Evolutionary conservation across 176 grass and related monocot genomes (phyloP), one percentile per base, ranked within the genome.

Genomic region (Triticum monococcum): DNA sequence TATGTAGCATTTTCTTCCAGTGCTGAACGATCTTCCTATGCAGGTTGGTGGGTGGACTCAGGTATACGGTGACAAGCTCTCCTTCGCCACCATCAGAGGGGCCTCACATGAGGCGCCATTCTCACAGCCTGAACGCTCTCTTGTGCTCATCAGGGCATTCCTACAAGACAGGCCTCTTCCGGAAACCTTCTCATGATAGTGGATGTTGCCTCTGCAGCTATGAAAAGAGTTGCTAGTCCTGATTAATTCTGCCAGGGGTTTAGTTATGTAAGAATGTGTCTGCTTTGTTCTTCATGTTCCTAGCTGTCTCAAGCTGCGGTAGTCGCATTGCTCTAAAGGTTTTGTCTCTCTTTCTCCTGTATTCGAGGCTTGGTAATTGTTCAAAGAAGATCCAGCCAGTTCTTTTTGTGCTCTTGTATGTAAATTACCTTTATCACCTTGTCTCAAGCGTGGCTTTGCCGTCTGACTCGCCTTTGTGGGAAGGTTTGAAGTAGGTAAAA

Each of bases 31-130:
- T 72, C 30, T 12, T 2, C 9, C 14, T 43, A 50, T 83, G 22
- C 77, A 99, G 97, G 97, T 99, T 77, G 97, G 97, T 26, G 97
- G 97, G 37, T 99, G 97, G 97, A 96, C 92, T 65, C 97, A 99
- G 77, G 90, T 89, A 38, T 99, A 99, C 12, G 94, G 94, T 1
- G 87, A 91, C 12, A 69, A 77, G 23, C 85, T 99, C 33, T 91
- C 97, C 26, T 99, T 99, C 79, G 97, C 97, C 7, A 99, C 97
- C 31, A 92, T 99, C 57, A 90, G 97, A 71, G 97, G 97, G 8
- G 97, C 97, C 13, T 99, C 97, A 35, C 97, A 99, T 9, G 97
- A 99, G 85, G 97, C 94, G 4, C 97, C 97, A 2, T 99, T 99
- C 91, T 99, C 97, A 43, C 97, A 99, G 89, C 97, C 97, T 0